Evolutionary conservation across 2,329 filamentous ascomycete genomes (phyloP).

Genomic region (Herpotrichia juniperi): DNA sequence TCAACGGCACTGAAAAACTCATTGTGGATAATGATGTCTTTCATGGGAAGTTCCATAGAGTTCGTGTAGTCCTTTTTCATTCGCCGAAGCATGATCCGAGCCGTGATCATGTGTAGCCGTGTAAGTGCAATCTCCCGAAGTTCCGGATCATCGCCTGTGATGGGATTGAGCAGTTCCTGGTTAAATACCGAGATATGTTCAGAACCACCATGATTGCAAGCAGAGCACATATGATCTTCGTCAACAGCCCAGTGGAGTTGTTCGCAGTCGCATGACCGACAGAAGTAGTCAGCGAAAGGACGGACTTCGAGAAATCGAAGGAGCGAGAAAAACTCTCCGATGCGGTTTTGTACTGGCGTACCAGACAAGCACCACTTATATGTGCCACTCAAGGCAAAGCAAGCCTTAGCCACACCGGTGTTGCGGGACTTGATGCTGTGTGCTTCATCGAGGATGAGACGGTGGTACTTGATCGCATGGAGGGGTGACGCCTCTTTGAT

Average conservation of each 20-base stretch:
- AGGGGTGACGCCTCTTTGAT: conserved; percentile 79
- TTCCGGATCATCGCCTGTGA: conserved; percentile 54
- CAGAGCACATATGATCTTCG: conserved; percentile 70
- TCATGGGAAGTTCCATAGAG: conserved; percentile 94
- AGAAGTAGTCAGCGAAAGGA: conserved; percentile 93
- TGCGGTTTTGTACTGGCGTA: conserved; percentile 94
- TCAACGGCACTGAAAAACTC: conserved; percentile 98
- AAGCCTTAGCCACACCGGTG: conserved; percentile 92
- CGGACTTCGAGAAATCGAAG: conserved; percentile 87
- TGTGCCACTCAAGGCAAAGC: conserved; percentile 83
- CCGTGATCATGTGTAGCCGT: conserved; percentile 87
- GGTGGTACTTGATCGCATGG: conserved; percentile 85
- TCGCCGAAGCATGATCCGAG: conserved; percentile 93
- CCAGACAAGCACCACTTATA: conserved; percentile 97
- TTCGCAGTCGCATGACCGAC: conserved; percentile 82
- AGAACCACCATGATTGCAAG: conserved; percentile 70
- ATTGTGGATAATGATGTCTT: conserved; percentile 88
- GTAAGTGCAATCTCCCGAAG: conserved; percentile 73
- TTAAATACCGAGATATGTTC: conserved; percentile 86
- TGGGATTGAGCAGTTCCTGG: conserved; percentile 88
- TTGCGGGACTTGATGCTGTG: conserved; percentile 92
- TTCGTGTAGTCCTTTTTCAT: conserved; percentile 93
- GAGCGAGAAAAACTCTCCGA: conserved; percentile 95
- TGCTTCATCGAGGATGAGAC: conserved; percentile 91
- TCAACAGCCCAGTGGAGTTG: conserved; percentile 84